These are phyloP conservation scores for Pneumocystis jirovecii DNA, from an alignment of 1,139 yeast genomes.

Conservation along the genomic window DNA sequence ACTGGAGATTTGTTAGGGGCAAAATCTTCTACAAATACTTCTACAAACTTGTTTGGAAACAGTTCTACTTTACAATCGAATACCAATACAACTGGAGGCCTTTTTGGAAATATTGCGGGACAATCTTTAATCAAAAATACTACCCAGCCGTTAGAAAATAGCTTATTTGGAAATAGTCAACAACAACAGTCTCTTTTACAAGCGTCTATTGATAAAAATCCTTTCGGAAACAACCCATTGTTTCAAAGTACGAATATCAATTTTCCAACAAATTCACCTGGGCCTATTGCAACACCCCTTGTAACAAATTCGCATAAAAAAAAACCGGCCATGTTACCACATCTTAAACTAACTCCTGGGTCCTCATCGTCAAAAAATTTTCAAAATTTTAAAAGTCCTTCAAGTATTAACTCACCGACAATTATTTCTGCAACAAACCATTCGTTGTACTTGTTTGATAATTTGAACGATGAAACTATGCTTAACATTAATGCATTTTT, in stretches of 20 bases:
- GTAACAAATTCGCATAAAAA: constrained; percentile 29
- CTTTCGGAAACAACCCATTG: constrained; percentile 58
- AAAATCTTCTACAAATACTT: constrained; percentile 16
- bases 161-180: constrained; percentile 11
- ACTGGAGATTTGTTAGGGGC: constrained; percentile 26
- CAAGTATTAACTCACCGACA: constrained; percentile 4
- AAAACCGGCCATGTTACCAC: constrained; percentile 43
- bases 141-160: constrained; percentile 7
- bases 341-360: constrained; percentile 46
- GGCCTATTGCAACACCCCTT: constrained; percentile 44
- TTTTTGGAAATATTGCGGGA: constrained; percentile 21
- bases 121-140: constrained; percentile 3
- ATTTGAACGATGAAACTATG: constrained; percentile 32
- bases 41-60: neutral
- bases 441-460: constrained; percentile 1
- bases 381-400: constrained; percentile 6
- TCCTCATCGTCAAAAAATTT: constrained; percentile 18
- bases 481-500: constrained; percentile 58
- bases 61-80: constrained; percentile 8
- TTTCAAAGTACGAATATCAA: constrained; percentile 29
- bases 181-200: constrained; percentile 18
- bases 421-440: constrained; percentile 3
- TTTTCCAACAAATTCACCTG: constrained; percentile 18
- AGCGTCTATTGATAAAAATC: constrained; percentile 45
- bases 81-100: constrained; percentile 18